Evolutionary conservation across 2,329 filamentous ascomycete species (phyloP).

Genomic region (Xylariaceae sp.): DNA sequence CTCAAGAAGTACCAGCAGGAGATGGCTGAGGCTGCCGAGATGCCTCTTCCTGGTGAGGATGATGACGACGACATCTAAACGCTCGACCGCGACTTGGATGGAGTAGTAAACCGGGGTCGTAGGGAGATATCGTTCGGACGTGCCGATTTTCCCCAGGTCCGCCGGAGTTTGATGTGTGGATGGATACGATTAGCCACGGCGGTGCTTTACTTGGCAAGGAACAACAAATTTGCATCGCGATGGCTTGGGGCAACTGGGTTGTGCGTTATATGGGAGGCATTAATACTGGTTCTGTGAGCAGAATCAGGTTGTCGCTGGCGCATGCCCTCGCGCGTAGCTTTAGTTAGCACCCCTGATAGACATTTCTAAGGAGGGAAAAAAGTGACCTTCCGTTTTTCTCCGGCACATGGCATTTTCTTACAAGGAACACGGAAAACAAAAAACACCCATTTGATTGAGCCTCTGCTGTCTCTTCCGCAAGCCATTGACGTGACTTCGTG

Average conservation of each 20-base stretch:
- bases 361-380: conserved; percentile 27
- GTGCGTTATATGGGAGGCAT: conserved; percentile 26
- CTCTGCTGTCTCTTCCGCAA: background rate
- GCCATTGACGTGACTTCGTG: background rate
- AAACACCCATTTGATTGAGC: background rate
- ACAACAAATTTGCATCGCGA: conserved; percentile 24
- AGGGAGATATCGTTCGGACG: conserved; percentile 9
- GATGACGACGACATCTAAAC: conserved; percentile 65
- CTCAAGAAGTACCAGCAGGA: conserved; percentile 80
- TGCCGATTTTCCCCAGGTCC: conserved; percentile 7
- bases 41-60: conserved; percentile 92
- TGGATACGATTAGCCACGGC: conserved; percentile 26
- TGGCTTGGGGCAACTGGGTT: conserved; percentile 21
- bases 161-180: conserved; percentile 16
- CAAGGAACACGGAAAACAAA: conserved; percentile 6
- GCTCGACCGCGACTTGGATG: conserved; percentile 18
- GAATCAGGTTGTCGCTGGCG: conserved; percentile 27
- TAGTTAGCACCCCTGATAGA: conserved; percentile 36
- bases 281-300: conserved; percentile 19
- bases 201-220: conserved; percentile 28
- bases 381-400: conserved; percentile 20
- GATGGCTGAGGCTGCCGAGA: conserved; percentile 72
- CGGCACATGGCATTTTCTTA: conserved; percentile 5
- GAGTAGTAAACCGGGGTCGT: conserved; percentile 14
- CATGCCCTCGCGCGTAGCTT: conserved; percentile 31